phyloP scores from a whole-genome alignment of 257 asterid species.

The Capsicum pubescens region DNA sequence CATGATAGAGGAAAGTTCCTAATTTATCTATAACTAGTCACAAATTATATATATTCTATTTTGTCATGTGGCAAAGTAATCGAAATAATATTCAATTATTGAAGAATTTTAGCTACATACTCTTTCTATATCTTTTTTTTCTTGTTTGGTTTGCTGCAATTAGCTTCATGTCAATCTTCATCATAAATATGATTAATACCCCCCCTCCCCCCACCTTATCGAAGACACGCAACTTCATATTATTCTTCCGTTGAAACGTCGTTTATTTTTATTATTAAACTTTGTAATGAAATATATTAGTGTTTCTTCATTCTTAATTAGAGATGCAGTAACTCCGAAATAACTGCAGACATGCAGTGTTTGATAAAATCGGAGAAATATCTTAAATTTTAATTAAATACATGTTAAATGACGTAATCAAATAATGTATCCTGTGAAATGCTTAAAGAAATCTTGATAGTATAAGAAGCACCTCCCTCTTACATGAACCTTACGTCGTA shows the following conservation, averaged over 20 bases:
- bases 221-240: conserved; percentile 6
- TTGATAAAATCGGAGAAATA: not conserved
- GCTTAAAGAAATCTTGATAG: not conserved
- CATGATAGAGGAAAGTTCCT: not conserved
- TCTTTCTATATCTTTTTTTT: not conserved
- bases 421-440: not conserved
- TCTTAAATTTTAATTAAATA: no score
- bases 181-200: not conserved
- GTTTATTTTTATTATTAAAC: not conserved
- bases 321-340: no score
- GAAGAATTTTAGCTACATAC: not conserved
- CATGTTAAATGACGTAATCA: not conserved
- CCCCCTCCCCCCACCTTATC: not conserved
- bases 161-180: not conserved
- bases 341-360: not conserved
- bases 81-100: conserved; percentile 5
- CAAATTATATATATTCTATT: not conserved
- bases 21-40: not conserved
- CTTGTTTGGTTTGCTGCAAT: not conserved
- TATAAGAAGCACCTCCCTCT: not conserved
- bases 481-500: not conserved
- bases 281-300: no score
- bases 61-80: not conserved
- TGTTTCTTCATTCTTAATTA: fast-evolving
- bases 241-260: not conserved